These are phyloP conservation scores for Cladosporium sp. DNA, from an alignment of 2,329 filamentous ascomycete genomes.

Conservation along the genomic window DNA sequence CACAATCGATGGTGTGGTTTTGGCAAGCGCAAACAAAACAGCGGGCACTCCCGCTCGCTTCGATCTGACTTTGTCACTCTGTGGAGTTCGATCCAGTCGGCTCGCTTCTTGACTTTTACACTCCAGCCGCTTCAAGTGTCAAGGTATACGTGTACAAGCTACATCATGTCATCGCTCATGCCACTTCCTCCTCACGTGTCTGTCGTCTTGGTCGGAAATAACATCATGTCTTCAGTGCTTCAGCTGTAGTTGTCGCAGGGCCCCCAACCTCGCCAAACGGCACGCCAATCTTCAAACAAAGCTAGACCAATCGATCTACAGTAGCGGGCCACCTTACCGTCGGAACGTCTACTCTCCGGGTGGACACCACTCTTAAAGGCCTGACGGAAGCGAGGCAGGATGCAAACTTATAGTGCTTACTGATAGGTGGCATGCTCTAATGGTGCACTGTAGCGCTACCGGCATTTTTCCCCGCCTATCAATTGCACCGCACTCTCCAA, in stretches of 20 bases:
- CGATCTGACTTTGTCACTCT: not conserved
- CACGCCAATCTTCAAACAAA: not conserved
- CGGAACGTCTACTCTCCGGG: not conserved
- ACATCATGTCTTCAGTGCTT: not conserved
- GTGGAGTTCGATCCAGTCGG: not conserved
- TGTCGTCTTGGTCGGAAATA: not conserved
- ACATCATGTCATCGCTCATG: no score
- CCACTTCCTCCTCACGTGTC: not conserved
- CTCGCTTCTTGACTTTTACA: not conserved
- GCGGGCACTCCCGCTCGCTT: not conserved
- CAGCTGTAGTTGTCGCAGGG: not conserved
- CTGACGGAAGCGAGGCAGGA: not conserved
- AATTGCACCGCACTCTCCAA: not conserved
- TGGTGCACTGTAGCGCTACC: not conserved
- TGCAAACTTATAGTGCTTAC: not conserved
- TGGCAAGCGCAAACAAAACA: conserved; percentile 5
- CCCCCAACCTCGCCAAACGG: not conserved
- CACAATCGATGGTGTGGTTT: not conserved
- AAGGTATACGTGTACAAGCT: no score
- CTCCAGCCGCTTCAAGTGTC: not conserved
- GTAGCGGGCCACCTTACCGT: not conserved
- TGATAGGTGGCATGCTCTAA: not conserved
- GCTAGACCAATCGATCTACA: not conserved
- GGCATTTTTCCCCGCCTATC: not conserved
- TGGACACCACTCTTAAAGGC: not conserved